These are phyloP conservation scores for Tetrapisispora nanseiensis DNA, from an alignment of 805 yeast species.

Conservation along the genomic window DNA sequence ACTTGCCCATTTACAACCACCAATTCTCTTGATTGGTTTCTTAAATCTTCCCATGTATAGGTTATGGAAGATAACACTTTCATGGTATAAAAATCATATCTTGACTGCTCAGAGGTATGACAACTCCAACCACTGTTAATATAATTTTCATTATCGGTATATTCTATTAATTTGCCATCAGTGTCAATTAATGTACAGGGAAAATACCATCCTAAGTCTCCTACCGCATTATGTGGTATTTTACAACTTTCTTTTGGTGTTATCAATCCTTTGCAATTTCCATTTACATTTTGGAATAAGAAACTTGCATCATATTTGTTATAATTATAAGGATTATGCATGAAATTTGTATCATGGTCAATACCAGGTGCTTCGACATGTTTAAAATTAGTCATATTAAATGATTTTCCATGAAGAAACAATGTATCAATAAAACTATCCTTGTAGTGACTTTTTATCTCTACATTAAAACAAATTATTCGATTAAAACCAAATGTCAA, in stretches of 20 bases:
- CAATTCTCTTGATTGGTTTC: conserved; percentile 57
- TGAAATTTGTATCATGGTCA: conserved; percentile 52
- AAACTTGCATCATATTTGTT: conserved; percentile 83
- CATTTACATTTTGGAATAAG: conserved; percentile 84
- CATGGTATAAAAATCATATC: conserved; percentile 55
- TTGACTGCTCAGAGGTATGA: conserved; percentile 64
- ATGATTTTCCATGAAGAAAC: conserved; percentile 69
- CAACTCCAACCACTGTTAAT: conserved; percentile 84
- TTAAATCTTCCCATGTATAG: conserved; percentile 83
- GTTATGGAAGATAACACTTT: conserved; percentile 61
- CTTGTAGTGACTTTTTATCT: conserved; percentile 43
- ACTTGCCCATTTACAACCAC: conserved; percentile 86
- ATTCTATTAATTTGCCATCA: conserved; percentile 49
- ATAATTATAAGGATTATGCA: conserved; percentile 78
- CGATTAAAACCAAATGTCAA: conserved; percentile 84
- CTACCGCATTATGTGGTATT: conserved; percentile 57
- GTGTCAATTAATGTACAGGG: conserved; percentile 69
- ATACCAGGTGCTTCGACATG: conserved; percentile 83
- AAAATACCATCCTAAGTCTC: conserved; percentile 88
- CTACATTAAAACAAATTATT: conserved; percentile 53
- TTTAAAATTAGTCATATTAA: conserved; percentile 51
- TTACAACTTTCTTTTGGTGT: conserved; percentile 55
- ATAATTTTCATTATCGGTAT: conserved; percentile 48
- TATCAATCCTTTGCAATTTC: conserved; percentile 74
- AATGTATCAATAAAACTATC: conserved; percentile 46